Evolutionary conservation across 805 yeast genomes (phyloP), one percentile per base, ranked within the genome.

Genomic region (Wickerhamomyces silvicola): DNA sequence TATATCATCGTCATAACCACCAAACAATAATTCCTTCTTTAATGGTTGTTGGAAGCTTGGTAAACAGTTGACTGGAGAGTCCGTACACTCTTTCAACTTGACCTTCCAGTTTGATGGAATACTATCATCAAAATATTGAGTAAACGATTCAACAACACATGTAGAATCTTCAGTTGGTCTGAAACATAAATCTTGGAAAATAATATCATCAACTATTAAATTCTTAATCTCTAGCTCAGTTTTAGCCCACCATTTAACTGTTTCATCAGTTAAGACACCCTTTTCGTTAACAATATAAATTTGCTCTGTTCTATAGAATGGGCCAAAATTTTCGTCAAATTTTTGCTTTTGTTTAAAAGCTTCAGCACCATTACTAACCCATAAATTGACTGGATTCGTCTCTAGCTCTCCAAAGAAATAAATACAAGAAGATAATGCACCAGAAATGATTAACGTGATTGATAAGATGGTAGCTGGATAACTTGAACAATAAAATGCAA

Each of bases 11-110:
- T 60, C 64, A 5, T 52, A 54, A 0, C 75, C 77, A 12, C 90
- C 88, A 56, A 90, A 84, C 4, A 90, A 53, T 13, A 86, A 44
- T 32, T 78, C 74, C 18, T 76, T 72, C 44, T 78, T 81, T 40
- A 90, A 62, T 0, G 97, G 97, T 53, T 87, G 97, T 49, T 85
- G 95, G 57, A 88, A 90, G 0, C 78, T 59, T 1, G 98, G 97
- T 24, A 90, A 60, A 52, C 98, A 90, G 41, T 74, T 79, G 2
- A 90, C 97, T 0, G 97, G 97, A 1, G 85, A 73, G 13, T 69
- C 64, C 0, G 92, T 68, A 52, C 98, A 90, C 4, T 57, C 50
- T 32, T 63, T 48, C 9, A 90, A 50, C 32, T 70, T 61, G 2
- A 49, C 41, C 24, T 63, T 51, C 95, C 95, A 90, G 15, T 60